A percentile compares a stretch with the other conserved stretches of the same genome.
Evolutionary conservation across 2,329 filamentous ascomycete species (phyloP).

Genomic region (Neonectria ditissima): DNA sequence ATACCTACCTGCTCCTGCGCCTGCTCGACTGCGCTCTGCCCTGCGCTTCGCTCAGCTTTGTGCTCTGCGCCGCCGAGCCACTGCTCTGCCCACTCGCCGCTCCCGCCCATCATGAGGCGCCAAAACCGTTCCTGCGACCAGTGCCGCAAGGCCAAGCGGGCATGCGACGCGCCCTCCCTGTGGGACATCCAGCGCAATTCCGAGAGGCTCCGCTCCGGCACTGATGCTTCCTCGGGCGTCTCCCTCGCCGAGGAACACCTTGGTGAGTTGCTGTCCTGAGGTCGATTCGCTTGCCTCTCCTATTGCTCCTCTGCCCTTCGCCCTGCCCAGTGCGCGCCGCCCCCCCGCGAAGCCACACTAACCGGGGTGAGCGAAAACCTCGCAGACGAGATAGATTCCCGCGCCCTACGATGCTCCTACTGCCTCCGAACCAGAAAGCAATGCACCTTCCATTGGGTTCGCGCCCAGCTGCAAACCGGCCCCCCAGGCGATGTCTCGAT

Average conservation of each 20-base stretch:
- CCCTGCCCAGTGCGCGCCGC: slow-evolving; percentile 30
- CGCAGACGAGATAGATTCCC: slow-evolving; percentile 45
- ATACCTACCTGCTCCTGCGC: background rate
- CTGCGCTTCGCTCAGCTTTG: background rate
- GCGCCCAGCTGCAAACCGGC: slow-evolving; percentile 44
- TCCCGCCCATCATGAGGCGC: slow-evolving; percentile 40
- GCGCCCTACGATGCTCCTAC: slow-evolving; percentile 45
- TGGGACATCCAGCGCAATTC: slow-evolving; percentile 46
- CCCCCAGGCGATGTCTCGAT: slow-evolving; percentile 35
- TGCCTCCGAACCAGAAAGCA: slow-evolving; percentile 45
- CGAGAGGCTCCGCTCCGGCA: slow-evolving; percentile 39
- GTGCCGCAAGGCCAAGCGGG: slow-evolving; percentile 46
- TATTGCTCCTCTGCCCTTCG: slow-evolving; percentile 17
- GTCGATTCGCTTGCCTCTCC: background rate
- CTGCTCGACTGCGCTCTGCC: background rate
- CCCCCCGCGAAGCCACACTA: slow-evolving; percentile 36
- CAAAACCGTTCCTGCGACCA: slow-evolving; percentile 47
- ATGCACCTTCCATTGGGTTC: slow-evolving; percentile 46
- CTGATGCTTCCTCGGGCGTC: slow-evolving; percentile 35
- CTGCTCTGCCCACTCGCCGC: background rate
- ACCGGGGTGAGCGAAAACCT: slow-evolving; percentile 38
- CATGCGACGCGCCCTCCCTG: slow-evolving; percentile 45
- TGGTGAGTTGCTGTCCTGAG: slow-evolving; percentile 36
- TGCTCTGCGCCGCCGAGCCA: background rate
- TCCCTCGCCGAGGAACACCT: slow-evolving; percentile 45